phyloP scores from a whole-genome alignment of 306 rosid species.

The Cicer judaicum region DNA sequence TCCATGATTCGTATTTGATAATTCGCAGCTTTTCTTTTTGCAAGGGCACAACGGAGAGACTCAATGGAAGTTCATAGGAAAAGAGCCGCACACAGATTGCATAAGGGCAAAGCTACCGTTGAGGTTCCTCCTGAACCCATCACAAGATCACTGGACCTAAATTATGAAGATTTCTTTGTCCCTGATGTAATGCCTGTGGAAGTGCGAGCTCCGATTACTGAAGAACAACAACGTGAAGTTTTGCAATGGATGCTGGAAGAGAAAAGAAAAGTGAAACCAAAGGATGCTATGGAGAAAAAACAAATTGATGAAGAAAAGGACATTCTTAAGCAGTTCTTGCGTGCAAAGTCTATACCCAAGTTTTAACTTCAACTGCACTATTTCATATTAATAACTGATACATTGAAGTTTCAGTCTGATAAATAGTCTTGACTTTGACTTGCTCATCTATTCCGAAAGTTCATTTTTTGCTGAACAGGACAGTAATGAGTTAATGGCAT shows the following conservation, averaged over 20 bases:
- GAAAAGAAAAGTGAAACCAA: conserved; percentile 61
- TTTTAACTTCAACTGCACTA: conserved; percentile 44
- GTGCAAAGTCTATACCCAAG: conserved; percentile 55
- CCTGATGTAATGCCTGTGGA: conserved; percentile 46
- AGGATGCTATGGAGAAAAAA: conserved; percentile 58
- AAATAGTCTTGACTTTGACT: conserved; percentile 25
- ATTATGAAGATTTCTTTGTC: conserved; percentile 49
- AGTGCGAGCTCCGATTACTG: conserved; percentile 51
- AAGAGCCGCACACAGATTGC: conserved; percentile 45
- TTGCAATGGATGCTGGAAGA: conserved; percentile 69
- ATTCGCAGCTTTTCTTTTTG: conserved; percentile 74
- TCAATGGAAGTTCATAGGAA: conserved; percentile 39
- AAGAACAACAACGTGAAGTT: conserved; percentile 61
- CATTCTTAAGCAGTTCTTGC: conserved; percentile 60
- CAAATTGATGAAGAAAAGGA: conserved; percentile 64
- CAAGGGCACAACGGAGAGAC: conserved; percentile 60
- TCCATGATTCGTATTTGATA: conserved; percentile 39
- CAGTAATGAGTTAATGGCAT: conserved; percentile 26
- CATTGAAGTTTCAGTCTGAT: conserved; percentile 36
- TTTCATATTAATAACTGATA: conserved; percentile 30
- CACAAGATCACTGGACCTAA: conserved; percentile 41
- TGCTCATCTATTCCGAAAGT: conserved; percentile 36
- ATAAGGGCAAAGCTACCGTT: conserved; percentile 47
- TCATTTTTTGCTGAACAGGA: conserved; percentile 38
- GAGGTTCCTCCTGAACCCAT: conserved; percentile 54